Evolutionary conservation across 352 stramenopile species (phyloP).

Genomic region (Thalassiosira exigua): DNA sequence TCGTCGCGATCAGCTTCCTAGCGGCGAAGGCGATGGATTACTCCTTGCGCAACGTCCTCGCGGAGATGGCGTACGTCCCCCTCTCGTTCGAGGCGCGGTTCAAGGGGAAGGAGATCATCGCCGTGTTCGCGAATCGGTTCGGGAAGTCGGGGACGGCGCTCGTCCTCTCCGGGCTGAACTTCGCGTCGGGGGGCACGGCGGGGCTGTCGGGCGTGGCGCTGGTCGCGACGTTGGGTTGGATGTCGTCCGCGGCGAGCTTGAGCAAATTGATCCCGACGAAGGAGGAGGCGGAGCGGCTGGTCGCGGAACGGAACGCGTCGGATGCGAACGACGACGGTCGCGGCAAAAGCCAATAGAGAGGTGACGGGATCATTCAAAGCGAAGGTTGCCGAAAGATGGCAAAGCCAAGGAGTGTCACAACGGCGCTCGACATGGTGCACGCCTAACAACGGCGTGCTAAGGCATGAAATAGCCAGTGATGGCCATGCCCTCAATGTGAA

Average conservation of each 20-base stretch:
- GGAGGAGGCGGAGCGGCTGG: constrained; percentile 42
- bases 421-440: too few relatives aligned
- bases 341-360: constrained; percentile 18
- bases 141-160: constrained; percentile 78
- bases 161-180: constrained; percentile 58
- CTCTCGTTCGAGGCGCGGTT: constrained; percentile 81
- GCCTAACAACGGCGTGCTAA: too few relatives aligned
- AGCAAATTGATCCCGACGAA: constrained; percentile 45
- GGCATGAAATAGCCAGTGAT: too few relatives aligned
- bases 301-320: constrained; percentile 34
- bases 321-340: constrained; percentile 3
- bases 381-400: too few relatives aligned
- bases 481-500: too few relatives aligned
- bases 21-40: constrained; percentile 79
- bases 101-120: constrained; percentile 81
- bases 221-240: constrained; percentile 41
- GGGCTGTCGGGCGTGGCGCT: constrained; percentile 41
- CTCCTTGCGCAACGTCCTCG: constrained; percentile 72
- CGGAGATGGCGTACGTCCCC: constrained; percentile 77
- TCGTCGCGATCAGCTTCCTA: constrained; percentile 68
- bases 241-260: constrained; percentile 42
- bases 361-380: too few relatives aligned
- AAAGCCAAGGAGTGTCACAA: too few relatives aligned
- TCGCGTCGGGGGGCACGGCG: constrained; percentile 14
- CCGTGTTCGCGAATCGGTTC: constrained; percentile 78